Conservation (phyloP, 306 rosid genomes). For the Lotus japonicus region DNA sequence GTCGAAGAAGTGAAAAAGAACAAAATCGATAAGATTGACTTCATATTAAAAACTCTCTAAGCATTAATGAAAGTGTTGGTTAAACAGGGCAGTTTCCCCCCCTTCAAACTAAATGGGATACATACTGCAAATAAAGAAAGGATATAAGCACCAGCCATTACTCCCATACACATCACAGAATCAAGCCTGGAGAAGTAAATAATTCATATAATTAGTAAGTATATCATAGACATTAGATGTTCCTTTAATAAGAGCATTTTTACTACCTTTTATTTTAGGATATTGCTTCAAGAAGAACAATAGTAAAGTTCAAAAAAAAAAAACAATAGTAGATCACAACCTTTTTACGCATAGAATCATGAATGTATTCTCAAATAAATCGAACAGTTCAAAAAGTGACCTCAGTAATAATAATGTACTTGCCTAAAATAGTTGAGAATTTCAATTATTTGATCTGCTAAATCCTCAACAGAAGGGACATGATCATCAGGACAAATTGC, state of each 20-base stretch:
- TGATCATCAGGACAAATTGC: constrained; percentile 57
- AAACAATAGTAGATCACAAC: not conserved
- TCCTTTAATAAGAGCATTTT: not conserved
- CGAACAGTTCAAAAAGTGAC: not conserved
- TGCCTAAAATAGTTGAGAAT: constrained; percentile 83
- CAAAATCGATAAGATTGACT: not conserved
- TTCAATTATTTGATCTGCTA: constrained; percentile 83
- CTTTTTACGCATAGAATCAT: not conserved
- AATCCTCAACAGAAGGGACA: constrained; percentile 68
- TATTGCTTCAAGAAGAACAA: not conserved
- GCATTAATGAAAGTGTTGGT: not conserved
- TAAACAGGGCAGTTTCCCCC: not conserved
- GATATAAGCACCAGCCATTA: constrained; percentile 86
- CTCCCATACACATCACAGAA: constrained; percentile 99
- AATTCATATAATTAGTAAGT: constrained; percentile 21
- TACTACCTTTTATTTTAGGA: not conserved
- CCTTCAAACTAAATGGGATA: constrained; percentile 14
- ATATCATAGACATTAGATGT: not conserved
- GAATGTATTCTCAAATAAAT: not conserved
- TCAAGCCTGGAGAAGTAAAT: constrained; percentile 61
- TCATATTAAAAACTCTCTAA: not conserved
- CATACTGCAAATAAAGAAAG: constrained; percentile 83
- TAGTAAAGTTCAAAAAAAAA: not conserved
- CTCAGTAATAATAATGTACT: not conserved
- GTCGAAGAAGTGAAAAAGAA: constrained; percentile 17